Conservation (phyloP, 2,329 filamentous ascomycete species). For the Aureobasidium mangrovei region DNA sequence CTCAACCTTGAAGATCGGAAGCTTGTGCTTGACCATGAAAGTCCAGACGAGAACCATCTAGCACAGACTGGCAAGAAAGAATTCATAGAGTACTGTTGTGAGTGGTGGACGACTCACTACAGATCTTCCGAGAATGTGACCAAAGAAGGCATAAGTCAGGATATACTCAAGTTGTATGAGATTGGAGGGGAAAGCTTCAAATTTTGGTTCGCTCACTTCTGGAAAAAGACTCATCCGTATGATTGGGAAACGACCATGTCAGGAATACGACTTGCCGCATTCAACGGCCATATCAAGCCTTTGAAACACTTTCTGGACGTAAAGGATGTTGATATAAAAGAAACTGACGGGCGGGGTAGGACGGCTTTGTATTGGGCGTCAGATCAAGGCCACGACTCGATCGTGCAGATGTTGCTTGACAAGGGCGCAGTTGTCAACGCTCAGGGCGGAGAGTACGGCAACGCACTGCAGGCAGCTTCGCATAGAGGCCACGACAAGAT, state of each 20-base stretch:
- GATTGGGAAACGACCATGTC: neutral
- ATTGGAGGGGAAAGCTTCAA: neutral
- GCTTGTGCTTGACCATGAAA: neutral
- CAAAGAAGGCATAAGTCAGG: neutral
- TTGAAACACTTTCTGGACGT: neutral
- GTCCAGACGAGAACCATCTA: neutral
- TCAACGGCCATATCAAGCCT: neutral
- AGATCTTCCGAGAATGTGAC: neutral
- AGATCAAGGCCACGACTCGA: neutral
- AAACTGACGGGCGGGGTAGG: neutral
- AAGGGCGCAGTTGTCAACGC: conserved; percentile 16
- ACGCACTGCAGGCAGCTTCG: conserved; percentile 18
- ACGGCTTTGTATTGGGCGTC: neutral
- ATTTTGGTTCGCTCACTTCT: neutral
- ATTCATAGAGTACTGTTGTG: neutral
- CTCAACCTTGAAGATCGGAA: neutral
- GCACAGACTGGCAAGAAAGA: neutral
- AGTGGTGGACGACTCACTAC: neutral
- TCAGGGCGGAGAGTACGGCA: conserved; percentile 18
- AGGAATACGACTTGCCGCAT: neutral
- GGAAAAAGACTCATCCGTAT: neutral
- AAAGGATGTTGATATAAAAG: neutral
- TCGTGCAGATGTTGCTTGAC: conserved; percentile 17
- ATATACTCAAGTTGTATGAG: neutral
- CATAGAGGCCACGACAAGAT: conserved; percentile 12